These are phyloP conservation scores for Heritiera fomes DNA, from an alignment of 345 rosid genomes.

Conservation along the genomic window DNA sequence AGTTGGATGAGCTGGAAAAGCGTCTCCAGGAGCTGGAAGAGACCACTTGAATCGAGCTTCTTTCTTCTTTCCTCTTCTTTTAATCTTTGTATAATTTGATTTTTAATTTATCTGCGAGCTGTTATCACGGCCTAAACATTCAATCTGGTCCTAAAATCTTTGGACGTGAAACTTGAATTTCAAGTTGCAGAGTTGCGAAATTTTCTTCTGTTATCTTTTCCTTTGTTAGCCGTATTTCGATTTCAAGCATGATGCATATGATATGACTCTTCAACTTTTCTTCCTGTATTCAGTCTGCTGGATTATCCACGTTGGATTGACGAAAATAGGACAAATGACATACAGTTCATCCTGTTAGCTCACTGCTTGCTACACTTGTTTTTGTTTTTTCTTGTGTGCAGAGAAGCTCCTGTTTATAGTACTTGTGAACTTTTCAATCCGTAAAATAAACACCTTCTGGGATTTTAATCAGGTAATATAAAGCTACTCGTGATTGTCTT, in stretches of 20 bases:
- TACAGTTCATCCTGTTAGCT: no score
- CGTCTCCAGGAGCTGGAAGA: constrained; percentile 48
- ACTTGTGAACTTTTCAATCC: no score
- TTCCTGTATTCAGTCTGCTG: neutral
- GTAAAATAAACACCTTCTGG: no score
- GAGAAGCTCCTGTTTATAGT: neutral
- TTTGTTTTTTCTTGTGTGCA: no score
- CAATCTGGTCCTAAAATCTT: neutral
- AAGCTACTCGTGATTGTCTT: neutral
- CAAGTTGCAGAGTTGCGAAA: neutral
- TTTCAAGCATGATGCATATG: neutral
- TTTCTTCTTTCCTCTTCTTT: neutral
- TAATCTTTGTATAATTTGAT: neutral
- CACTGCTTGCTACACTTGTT: no score
- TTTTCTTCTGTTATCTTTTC: neutral
- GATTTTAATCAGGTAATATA: neutral
- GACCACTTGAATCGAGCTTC: neutral
- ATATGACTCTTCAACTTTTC: neutral
- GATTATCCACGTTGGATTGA: neutral
- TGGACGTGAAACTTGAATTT: neutral
- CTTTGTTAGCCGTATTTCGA: neutral
- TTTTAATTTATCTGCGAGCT: neutral
- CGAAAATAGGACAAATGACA: neutral
- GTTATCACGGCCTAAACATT: neutral
- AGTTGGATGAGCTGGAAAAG: constrained; percentile 50